phyloP scores from a whole-genome alignment of 768 basidiomycete species.

The Russula emetica region DNA sequence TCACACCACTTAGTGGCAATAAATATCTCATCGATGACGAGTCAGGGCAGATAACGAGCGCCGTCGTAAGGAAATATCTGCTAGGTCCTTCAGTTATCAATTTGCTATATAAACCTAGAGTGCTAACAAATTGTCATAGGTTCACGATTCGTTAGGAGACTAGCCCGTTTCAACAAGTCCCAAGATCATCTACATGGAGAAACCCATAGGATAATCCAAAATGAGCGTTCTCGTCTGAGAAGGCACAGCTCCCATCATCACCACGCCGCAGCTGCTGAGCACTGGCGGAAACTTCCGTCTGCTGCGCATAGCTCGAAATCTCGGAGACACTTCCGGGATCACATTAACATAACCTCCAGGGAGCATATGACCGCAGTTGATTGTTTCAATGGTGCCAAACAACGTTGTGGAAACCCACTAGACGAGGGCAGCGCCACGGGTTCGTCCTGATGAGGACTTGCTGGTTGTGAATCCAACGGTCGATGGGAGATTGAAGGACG shows the following conservation, averaged over 20 bases:
- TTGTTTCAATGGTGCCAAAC: conserved; percentile 54
- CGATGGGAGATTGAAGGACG: conserved; percentile 38
- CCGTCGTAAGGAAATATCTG: conserved; percentile 77
- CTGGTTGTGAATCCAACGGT: conserved; percentile 35
- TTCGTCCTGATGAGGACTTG: conserved; percentile 31
- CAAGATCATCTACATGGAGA: conserved; percentile 40
- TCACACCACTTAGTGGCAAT: conserved; percentile 57
- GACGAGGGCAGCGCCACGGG: conserved; percentile 11
- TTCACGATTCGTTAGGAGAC: conserved; percentile 66
- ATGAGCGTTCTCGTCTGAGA: conserved; percentile 39
- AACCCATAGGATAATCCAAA: conserved; percentile 44
- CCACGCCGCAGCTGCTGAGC: conserved; percentile 35
- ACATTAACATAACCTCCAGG: conserved; percentile 53
- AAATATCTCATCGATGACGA: conserved; percentile 79
- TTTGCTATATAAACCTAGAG: background rate
- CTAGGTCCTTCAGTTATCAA: conserved; percentile 48
- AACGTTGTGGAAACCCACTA: conserved; percentile 22
- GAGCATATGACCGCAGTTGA: conserved; percentile 82
- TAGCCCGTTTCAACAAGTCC: conserved; percentile 42
- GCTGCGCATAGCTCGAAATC: conserved; percentile 47
- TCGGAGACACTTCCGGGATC: conserved; percentile 50
- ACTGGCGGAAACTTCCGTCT: conserved; percentile 48
- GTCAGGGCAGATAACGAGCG: conserved; percentile 70
- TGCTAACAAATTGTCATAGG: conserved; percentile 41
- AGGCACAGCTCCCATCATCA: conserved; percentile 24